Base-by-base conservation (phyloP, 2,329 filamentous ascomycete genomes). In the Botrytis pseudocinerea region DNA sequence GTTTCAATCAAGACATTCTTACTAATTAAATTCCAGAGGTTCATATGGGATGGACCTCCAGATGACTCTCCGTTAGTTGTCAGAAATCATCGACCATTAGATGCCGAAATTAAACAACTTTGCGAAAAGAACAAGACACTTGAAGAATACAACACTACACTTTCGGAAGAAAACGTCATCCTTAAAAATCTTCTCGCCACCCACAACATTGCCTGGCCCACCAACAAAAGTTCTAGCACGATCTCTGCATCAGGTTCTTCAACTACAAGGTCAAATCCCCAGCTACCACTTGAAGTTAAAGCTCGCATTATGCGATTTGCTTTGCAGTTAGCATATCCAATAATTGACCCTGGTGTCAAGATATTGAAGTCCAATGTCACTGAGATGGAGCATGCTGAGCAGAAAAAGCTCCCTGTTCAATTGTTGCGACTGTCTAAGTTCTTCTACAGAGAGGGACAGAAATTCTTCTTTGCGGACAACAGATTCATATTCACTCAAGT, bases 21-120 rank as follows among this genome's bases (percentile, higher is more conserved):
- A 40, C 60, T 40, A 22, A 68, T n/a, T 32, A n/a, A 2, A 22
- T n/a, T 40, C 3, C 44, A 62, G 38, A 46, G 5, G n/a, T 5
- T 8, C 6, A 35, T 70, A 4, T 70, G 68, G 68, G 68, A 62
- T 16, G 68, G 68, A n/a, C 68, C 42, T 12, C 8, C 68, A n/a
- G 68, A 63, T 12, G 54, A 60, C n/a, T 14, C 44, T 38, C 54
- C 68, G 20, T 14, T 22, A 38, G 38, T 64, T 20, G 1, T 12
- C n/a, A 22, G 2, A 4, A 3, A 70, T 35, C 54, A 64, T n/a
- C 28, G 51, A 28, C 38, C 42, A 28, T n/a, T 61, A 10, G 42
- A 70, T 22, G 46, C 35, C n/a, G 40, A 28, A 40, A 8, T 51
- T 14, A 38, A n/a, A 16, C 12, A 38, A 8, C 54, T 64, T 32